phyloP scores from a whole-genome alignment of 2,329 filamentous ascomycete genomes.

The Colletotrichum neosansevieriae region DNA sequence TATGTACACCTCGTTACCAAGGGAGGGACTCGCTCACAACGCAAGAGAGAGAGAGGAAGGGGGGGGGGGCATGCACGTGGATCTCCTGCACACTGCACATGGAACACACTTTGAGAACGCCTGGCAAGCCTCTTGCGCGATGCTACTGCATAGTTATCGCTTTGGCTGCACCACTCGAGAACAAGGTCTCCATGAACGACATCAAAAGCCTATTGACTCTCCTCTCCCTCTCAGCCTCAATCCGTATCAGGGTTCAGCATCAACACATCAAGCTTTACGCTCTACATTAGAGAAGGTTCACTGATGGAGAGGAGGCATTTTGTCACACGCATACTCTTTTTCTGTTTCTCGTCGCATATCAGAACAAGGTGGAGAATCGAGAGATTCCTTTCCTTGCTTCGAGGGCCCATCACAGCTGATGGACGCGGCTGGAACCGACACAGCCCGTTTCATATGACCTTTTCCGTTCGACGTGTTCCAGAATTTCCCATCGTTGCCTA shows the following conservation, averaged over 20 bases:
- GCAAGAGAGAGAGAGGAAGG: background rate
- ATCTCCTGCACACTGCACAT: conserved; percentile 25
- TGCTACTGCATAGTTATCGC: conserved; percentile 13
- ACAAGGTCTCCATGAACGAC: conserved; percentile 9
- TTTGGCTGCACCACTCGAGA: conserved; percentile 16
- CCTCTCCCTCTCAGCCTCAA: background rate
- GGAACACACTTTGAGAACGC: conserved; percentile 25
- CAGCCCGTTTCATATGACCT: background rate
- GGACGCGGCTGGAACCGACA: background rate
- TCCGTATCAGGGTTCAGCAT: conserved; percentile 3
- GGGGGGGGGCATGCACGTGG: conserved; percentile 26
- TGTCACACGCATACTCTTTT: conserved; percentile 17
- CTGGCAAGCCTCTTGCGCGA: conserved; percentile 8
- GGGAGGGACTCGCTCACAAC: conserved; percentile 17
- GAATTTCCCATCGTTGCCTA: conserved; percentile 4
- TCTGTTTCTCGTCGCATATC: conserved; percentile 14
- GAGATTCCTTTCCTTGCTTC: conserved; percentile 26
- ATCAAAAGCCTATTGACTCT: conserved; percentile 5
- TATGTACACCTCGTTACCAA: background rate
- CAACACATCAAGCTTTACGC: conserved; percentile 7
- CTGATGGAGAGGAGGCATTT: background rate
- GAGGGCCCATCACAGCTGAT: background rate
- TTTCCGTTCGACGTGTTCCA: conserved; percentile 11
- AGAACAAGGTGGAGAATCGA: conserved; percentile 13
- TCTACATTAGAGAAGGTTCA: conserved; percentile 2